phyloP scores from a whole-genome alignment of 139 green algal species.

The Chlorella sp. region DNA sequence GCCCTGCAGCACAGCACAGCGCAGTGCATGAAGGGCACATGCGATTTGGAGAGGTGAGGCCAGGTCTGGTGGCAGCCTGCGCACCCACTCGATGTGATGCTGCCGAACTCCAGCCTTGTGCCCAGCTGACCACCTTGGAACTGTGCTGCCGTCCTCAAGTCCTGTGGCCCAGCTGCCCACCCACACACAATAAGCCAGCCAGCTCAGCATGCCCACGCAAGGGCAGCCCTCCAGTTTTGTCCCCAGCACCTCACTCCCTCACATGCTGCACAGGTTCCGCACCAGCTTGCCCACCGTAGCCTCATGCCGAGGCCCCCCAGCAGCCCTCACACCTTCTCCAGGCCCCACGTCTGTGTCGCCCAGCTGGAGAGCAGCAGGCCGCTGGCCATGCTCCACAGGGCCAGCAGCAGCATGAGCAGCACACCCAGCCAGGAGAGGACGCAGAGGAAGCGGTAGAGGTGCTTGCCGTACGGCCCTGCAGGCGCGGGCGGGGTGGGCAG shows the following conservation, averaged over 20 bases:
- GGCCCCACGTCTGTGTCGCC: conserved; percentile 7
- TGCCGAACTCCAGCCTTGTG: not conserved
- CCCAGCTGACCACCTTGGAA: too few relatives aligned
- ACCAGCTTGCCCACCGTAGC: not conserved
- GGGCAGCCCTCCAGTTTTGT: not conserved
- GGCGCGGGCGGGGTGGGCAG: not conserved
- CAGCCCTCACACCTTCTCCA: not conserved
- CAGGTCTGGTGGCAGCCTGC: too few relatives aligned
- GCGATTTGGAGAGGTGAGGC: not conserved
- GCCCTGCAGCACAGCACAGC: conserved; percentile 7
- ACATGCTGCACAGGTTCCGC: not conserved
- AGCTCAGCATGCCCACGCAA: too few relatives aligned
- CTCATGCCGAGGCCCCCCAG: not conserved
- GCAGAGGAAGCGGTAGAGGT: not conserved
- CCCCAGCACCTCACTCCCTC: not conserved
- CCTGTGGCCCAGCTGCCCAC: too few relatives aligned
- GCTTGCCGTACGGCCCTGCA: not conserved
- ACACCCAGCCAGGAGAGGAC: conserved; percentile 10
- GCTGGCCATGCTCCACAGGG: conserved; percentile 20
- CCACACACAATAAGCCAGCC: too few relatives aligned
- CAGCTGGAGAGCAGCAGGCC: conserved; percentile 16
- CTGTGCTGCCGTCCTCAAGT: too few relatives aligned
- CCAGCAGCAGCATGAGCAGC: conserved; percentile 1
- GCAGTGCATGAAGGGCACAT: not conserved
- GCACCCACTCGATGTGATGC: too few relatives aligned